Conservation (phyloP, 2,329 filamentous ascomycete species). For the Metarhizium rileyi region DNA sequence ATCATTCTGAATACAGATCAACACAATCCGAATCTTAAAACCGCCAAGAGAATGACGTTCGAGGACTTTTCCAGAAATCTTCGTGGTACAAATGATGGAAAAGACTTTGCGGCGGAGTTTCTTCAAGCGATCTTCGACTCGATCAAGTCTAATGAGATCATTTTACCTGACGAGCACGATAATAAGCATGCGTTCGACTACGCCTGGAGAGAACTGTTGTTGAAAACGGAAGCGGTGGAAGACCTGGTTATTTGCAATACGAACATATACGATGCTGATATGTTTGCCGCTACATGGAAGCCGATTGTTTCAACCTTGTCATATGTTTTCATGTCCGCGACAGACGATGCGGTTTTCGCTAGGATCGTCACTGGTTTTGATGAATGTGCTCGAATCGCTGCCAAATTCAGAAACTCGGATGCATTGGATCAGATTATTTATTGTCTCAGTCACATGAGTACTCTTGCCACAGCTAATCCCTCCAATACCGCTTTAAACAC, state of each 20-base stretch:
- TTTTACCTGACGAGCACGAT: conserved; percentile 92
- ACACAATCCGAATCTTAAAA: conserved; percentile 83
- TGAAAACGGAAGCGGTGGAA: conserved; percentile 71
- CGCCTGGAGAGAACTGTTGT: conserved; percentile 87
- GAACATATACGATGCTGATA: conserved; percentile 92
- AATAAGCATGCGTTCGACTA: conserved; percentile 96
- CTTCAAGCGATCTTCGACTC: conserved; percentile 81
- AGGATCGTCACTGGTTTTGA: conserved; percentile 91
- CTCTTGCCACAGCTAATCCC: conserved; percentile 63
- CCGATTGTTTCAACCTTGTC: conserved; percentile 90
- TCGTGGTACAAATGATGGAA: conserved; percentile 77
- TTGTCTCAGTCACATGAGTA: conserved; percentile 83
- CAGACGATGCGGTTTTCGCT: conserved; percentile 89
- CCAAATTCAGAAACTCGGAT: conserved; percentile 72
- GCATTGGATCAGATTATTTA: conserved; percentile 89
- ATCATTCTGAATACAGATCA: conserved; percentile 97
- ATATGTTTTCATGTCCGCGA: conserved; percentile 98
- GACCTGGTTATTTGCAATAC: conserved; percentile 73
- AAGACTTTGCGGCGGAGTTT: conserved; percentile 77
- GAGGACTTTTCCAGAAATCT: conserved; percentile 80
- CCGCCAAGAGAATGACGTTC: conserved; percentile 71
- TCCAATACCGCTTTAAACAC: conserved; percentile 87
- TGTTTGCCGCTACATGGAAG: conserved; percentile 94
- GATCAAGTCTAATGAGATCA: conserved; percentile 90
- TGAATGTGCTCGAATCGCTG: conserved; percentile 88